Evolutionary conservation across 108 stramenopile genomes (phyloP).

Genomic region (Fistulifera pelliculosa): DNA sequence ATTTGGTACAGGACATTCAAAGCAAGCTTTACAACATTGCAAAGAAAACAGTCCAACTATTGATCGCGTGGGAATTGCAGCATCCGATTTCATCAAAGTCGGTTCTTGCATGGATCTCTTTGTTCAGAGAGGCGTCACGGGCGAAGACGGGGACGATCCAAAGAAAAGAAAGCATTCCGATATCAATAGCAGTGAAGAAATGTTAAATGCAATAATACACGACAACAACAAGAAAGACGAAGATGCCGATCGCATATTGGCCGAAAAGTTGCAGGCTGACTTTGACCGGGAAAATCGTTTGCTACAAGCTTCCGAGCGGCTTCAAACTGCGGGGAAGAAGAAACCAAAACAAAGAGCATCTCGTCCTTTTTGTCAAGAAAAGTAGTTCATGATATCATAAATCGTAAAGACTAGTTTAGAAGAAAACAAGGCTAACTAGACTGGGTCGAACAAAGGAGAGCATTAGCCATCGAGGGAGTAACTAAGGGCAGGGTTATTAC

Average conservation of each 20-base stretch:
- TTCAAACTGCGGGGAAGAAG: no score
- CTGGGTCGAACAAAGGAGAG: no score
- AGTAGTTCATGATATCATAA: no score
- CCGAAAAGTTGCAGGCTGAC: slow-evolving; percentile 50
- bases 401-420: no score
- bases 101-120: slow-evolving; percentile 6
- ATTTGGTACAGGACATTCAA: background rate
- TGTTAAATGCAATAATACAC: background rate
- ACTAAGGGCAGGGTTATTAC: no score
- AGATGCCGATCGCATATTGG: slow-evolving; percentile 49
- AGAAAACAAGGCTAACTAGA: no score
- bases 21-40: background rate
- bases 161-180: background rate
- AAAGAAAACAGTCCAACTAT: slow-evolving; percentile 15
- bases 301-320: background rate
- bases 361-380: no score
- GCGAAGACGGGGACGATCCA: background rate
- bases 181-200: slow-evolving; percentile 4
- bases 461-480: no score
- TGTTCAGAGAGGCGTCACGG: slow-evolving; percentile 5
- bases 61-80: slow-evolving; percentile 34
- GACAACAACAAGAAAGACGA: background rate
- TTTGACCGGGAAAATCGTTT: slow-evolving; percentile 47
- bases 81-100: slow-evolving; percentile 14
- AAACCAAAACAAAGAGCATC: no score